These are phyloP conservation scores for Pseudomassariella vexata DNA, from an alignment of 2,329 filamentous ascomycete species.

Conservation along the genomic window DNA sequence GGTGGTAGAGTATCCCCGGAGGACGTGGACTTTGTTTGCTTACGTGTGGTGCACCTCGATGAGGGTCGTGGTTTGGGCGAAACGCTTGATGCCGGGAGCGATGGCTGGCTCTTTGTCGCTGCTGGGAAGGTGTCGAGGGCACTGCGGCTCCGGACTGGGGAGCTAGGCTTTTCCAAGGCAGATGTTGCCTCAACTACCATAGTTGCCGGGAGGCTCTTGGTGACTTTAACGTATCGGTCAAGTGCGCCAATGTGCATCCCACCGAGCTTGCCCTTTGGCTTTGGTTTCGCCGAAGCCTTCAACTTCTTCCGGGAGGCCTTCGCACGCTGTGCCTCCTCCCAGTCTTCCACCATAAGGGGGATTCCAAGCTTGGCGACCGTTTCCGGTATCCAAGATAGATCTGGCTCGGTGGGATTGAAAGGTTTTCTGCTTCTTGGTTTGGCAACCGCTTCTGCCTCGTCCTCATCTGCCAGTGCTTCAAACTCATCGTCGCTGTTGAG, in stretches of 20 bases:
- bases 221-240: slow-evolving; percentile 34
- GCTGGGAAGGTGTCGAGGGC: slow-evolving; percentile 3
- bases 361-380: slow-evolving; percentile 58
- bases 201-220: slow-evolving; percentile 23
- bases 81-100: slow-evolving; percentile 2
- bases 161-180: slow-evolving; percentile 3
- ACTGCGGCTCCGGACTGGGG: background rate
- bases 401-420: slow-evolving; percentile 61
- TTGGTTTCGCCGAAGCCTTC: slow-evolving; percentile 14
- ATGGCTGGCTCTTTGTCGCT: slow-evolving; percentile 10
- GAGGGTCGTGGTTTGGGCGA: slow-evolving; percentile 10
- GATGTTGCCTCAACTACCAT: background rate
- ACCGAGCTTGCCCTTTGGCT: slow-evolving; percentile 14
- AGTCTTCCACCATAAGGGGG: slow-evolving; percentile 59
- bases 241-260: slow-evolving; percentile 24
- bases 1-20: slow-evolving; percentile 15
- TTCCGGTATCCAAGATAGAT: slow-evolving; percentile 65
- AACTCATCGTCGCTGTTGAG: slow-evolving; percentile 64
- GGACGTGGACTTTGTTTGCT: slow-evolving; percentile 18
- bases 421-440: slow-evolving; percentile 26
- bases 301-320: slow-evolving; percentile 21
- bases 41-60: slow-evolving; percentile 22
- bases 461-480: slow-evolving; percentile 28
- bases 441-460: slow-evolving; percentile 13
- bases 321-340: slow-evolving; percentile 40